phyloP scores from a whole-genome alignment of 2,329 filamentous ascomycete genomes.

The Alternaria sp. region DNA sequence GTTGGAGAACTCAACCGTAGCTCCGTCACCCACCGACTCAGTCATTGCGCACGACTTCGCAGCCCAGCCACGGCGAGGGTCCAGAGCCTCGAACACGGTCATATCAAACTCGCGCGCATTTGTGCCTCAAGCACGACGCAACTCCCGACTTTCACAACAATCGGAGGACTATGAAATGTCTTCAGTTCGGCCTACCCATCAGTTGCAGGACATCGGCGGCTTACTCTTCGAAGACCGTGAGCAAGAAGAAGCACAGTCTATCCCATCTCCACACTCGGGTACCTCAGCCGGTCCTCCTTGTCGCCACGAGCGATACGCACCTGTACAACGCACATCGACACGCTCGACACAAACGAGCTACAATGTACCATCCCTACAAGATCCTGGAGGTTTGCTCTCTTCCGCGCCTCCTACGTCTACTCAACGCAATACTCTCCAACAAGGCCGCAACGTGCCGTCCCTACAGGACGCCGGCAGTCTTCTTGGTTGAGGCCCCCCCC shows the following conservation, averaged over 20 bases:
- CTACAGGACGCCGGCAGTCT: slow-evolving; percentile 48
- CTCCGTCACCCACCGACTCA: slow-evolving; percentile 47
- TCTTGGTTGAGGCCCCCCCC: slow-evolving; percentile 29
- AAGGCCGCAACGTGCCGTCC: slow-evolving; percentile 36
- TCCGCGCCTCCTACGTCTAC: slow-evolving; percentile 20
- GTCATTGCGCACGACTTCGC: slow-evolving; percentile 56
- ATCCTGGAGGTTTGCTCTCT: slow-evolving; percentile 43
- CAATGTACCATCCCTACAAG: slow-evolving; percentile 40
- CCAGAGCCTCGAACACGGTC: slow-evolving; percentile 42
- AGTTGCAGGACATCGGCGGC: slow-evolving; percentile 39
- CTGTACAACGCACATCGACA: slow-evolving; percentile 34
- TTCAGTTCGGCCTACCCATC: slow-evolving; percentile 30
- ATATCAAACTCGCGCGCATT: slow-evolving; percentile 36
- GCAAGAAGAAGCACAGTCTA: slow-evolving; percentile 23
- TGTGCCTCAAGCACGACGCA: slow-evolving; percentile 39
- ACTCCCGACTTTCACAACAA: slow-evolving; percentile 46
- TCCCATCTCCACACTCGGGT: slow-evolving; percentile 26
- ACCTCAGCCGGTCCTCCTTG: slow-evolving; percentile 24
- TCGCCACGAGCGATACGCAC: slow-evolving; percentile 19
- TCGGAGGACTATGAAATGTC: slow-evolving; percentile 48
- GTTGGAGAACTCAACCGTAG: slow-evolving; percentile 60
- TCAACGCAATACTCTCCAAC: slow-evolving; percentile 35
- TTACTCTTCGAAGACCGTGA: slow-evolving; percentile 40
- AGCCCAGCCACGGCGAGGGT: slow-evolving; percentile 40
- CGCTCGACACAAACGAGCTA: slow-evolving; percentile 35